These are phyloP conservation scores for Eleusine coracana DNA, from an alignment of 176 grass and related monocot genomes.

Conservation along the genomic window DNA sequence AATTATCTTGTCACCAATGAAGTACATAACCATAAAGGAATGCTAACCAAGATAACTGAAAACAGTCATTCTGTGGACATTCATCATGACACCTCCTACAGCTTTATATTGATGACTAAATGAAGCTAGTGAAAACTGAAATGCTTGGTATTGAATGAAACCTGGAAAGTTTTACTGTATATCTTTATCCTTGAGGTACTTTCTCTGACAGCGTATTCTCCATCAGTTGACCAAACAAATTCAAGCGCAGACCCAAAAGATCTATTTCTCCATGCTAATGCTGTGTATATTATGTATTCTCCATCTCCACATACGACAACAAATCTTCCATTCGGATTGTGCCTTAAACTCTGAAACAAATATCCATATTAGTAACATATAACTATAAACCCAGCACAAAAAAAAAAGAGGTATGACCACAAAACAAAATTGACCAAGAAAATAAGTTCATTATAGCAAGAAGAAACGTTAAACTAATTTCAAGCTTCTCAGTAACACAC, in stretches of 20 bases:
- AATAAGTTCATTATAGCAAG: background rate
- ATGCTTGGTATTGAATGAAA: conserved; percentile 32
- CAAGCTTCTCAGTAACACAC: conserved; percentile 2
- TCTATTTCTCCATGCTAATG: conserved; percentile 98
- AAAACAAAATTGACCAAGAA: conserved; percentile 24
- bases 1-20: background rate
- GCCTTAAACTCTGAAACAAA: conserved; percentile 89
- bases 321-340: conserved; percentile 98
- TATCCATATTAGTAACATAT: conserved; percentile 18
- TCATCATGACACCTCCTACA: background rate
- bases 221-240: conserved; percentile 93
- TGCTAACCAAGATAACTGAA: background rate
- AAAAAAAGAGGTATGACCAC: conserved; percentile 20
- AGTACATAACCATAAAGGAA: background rate
- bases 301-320: conserved; percentile 99
- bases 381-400: conserved; percentile 36
- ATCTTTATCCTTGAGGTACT: conserved; percentile 94
- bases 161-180: conserved; percentile 98
- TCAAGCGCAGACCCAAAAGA: conserved; percentile 94
- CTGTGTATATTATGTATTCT: conserved; percentile 98
- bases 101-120: background rate
- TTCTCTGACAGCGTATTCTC: conserved; percentile 95
- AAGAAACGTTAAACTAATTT: conserved; percentile 1
- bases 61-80: background rate
- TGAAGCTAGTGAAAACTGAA: background rate